Evolutionary conservation across 2,329 filamentous ascomycete species (phyloP).

Genomic region (Diplocarpon rosae): DNA sequence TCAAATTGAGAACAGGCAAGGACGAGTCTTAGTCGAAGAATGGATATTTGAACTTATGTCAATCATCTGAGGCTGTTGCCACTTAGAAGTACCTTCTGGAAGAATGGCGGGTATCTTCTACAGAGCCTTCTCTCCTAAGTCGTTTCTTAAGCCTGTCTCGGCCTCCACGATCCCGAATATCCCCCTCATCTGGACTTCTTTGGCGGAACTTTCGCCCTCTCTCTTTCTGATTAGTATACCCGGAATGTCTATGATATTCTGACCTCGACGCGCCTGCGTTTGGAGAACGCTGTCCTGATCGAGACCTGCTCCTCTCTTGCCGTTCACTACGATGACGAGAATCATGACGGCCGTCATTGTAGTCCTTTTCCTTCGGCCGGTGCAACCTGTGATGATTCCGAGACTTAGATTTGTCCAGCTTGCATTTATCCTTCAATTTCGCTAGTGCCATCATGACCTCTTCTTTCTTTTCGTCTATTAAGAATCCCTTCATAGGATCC

Average conservation of each 20-base stretch:
- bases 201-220: conserved; percentile 5
- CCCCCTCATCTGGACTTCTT: conserved; percentile 7
- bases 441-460: conserved; percentile 65
- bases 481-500: conserved; percentile 90
- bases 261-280: background rate
- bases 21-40: background rate
- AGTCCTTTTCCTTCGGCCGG: conserved; percentile 9
- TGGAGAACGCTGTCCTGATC: conserved; percentile 8
- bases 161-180: conserved; percentile 6
- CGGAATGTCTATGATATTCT: conserved; percentile 1
- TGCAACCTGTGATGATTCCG: conserved; percentile 20
- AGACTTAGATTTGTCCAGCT: conserved; percentile 17
- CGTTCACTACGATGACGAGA: conserved; percentile 12
- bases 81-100: conserved; percentile 9
- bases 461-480: conserved; percentile 85
- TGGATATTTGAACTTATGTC: background rate
- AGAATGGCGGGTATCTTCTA: conserved; percentile 5
- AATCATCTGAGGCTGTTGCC: background rate
- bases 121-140: conserved; percentile 12
- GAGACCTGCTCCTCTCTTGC: conserved; percentile 12
- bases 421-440: conserved; percentile 32
- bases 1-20: background rate
- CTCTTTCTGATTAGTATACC: conserved; percentile 4
- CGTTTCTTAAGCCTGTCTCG: conserved; percentile 7
- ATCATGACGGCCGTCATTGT: conserved; percentile 6